Evolutionary conservation across 306 rosid species (phyloP).

Genomic region (Neltuma alba): DNA sequence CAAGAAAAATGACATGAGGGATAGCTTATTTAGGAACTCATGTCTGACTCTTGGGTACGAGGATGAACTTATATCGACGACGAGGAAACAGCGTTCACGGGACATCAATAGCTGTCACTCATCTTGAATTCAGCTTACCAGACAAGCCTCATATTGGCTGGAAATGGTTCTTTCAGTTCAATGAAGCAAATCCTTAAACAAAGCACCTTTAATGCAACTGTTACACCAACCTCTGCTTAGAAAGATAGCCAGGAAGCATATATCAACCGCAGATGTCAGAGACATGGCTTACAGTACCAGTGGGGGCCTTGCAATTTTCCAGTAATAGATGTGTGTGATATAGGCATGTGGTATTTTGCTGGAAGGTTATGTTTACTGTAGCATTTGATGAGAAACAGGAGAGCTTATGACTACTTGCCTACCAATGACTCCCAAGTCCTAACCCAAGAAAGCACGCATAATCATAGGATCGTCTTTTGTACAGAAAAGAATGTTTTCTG

Average conservation of each 20-base stretch:
- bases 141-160: neutral
- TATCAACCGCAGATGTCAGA: slow-evolving; percentile 45
- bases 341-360: no score
- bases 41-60: neutral
- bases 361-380: no score
- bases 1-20: neutral
- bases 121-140: neutral
- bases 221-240: slow-evolving; percentile 46
- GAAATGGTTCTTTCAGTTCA: no score
- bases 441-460: no score
- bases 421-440: no score
- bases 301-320: slow-evolving; percentile 41
- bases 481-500: no score
- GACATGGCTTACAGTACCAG: no score
- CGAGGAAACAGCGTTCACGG: no score
- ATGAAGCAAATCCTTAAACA: slow-evolving; percentile 31
- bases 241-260: slow-evolving; percentile 43
- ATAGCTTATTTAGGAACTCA: neutral
- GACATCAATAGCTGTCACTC: no score
- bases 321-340: neutral
- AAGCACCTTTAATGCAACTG: slow-evolving; percentile 43
- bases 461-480: no score
- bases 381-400: no score
- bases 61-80: neutral
- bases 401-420: no score